Evolutionary conservation across 305 asterid species (phyloP).

Genomic region (Nicotiana rustica): DNA sequence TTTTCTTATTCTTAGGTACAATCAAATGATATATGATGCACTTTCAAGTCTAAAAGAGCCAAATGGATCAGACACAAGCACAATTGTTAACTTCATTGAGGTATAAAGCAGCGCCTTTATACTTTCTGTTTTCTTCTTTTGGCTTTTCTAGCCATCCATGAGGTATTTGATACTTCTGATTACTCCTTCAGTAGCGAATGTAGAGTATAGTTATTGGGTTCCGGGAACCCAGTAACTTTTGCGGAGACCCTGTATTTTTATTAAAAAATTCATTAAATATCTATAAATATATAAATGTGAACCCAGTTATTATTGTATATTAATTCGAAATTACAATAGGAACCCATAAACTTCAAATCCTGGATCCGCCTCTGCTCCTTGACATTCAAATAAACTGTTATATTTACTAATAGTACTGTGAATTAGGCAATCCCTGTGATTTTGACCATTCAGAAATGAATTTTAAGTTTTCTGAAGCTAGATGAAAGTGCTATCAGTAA

Average conservation of each 20-base stretch:
- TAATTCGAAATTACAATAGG: too few relatives aligned
- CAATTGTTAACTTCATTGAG: conserved; percentile 77
- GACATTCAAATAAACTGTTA: neutral
- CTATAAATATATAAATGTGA: too few relatives aligned
- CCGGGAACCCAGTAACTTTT: too few relatives aligned
- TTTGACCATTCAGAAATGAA: conserved; percentile 28
- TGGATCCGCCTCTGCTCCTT: neutral
- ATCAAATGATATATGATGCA: conserved; percentile 74
- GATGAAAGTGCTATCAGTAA: neutral
- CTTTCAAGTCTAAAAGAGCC: conserved; percentile 67
- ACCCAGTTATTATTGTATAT: too few relatives aligned
- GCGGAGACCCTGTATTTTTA: too few relatives aligned
- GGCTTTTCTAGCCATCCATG: conserved; percentile 9
- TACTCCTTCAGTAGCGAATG: neutral
- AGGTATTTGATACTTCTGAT: neutral
- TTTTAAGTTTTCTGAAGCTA: neutral
- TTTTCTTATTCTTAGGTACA: conserved; percentile 62
- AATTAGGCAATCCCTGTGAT: neutral
- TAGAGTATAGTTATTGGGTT: too few relatives aligned
- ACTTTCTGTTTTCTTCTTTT: neutral
- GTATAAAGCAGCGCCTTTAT: conserved; percentile 47
- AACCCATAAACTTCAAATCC: too few relatives aligned
- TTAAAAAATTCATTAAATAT: too few relatives aligned
- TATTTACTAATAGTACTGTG: conserved; percentile 15
- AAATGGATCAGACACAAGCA: conserved; percentile 69